These are phyloP conservation scores for Pichia sp. DNA, from an alignment of 1,139 yeast species.

Conservation along the genomic window DNA sequence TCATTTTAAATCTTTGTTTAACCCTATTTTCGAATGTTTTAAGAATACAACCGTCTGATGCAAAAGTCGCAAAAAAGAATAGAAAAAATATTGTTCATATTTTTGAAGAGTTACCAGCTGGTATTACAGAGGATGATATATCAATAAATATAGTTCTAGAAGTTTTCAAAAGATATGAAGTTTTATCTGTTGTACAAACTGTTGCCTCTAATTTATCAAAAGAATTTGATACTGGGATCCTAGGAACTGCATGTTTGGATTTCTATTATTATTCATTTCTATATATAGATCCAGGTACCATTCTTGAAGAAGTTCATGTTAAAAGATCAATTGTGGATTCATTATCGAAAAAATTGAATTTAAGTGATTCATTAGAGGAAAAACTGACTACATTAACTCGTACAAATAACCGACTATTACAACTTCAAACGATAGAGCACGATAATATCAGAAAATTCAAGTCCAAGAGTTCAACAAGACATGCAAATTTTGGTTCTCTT, in stretches of 20 bases:
- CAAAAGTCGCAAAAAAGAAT: conserved; percentile 29
- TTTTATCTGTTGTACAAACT: conserved; percentile 63
- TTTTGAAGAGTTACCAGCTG: conserved; percentile 47
- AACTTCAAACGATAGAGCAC: conserved; percentile 29
- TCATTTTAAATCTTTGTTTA: conserved; percentile 64
- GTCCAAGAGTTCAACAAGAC: conserved; percentile 63
- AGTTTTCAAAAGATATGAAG: conserved; percentile 62
- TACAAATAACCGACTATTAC: conserved; percentile 3
- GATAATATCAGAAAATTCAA: conserved; percentile 50
- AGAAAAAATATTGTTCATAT: conserved; percentile 14
- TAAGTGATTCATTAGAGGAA: conserved; percentile 6
- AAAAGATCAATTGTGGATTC: not conserved
- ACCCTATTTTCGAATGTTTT: conserved; percentile 71
- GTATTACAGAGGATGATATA: conserved; percentile 59
- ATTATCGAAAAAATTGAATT: conserved; percentile 1
- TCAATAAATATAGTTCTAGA: conserved; percentile 52
- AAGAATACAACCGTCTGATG: conserved; percentile 64
- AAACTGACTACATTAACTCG: not conserved
- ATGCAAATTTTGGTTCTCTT: conserved; percentile 87
- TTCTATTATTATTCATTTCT: conserved; percentile 58
- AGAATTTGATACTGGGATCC: conserved; percentile 55
- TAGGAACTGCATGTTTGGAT: conserved; percentile 65
- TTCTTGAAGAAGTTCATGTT: conserved; percentile 1
- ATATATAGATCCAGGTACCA: conserved; percentile 41
- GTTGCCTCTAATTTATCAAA: conserved; percentile 58